Evolutionary conservation across 768 basidiomycete genomes (phyloP), one percentile per base, ranked within the genome.

Genomic region (Neoboletus subvelutipes): DNA sequence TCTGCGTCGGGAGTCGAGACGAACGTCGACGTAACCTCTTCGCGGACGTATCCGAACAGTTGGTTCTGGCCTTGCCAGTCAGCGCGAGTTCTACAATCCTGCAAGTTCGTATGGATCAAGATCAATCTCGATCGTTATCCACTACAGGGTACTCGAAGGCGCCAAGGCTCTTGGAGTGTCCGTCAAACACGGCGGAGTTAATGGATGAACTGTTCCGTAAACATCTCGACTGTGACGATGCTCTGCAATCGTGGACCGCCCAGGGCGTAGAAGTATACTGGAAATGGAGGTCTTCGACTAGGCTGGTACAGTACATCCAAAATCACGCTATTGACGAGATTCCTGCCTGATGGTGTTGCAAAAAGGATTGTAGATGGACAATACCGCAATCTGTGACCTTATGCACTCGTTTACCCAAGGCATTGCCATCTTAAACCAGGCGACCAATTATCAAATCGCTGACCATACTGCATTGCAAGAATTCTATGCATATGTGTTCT

Each of bases 61-160:
- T 8, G 42, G 58, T 12, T 67, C 69, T 42, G 73, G 75, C 10
- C 61, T 70, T 34, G 78, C 70, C 5, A 3, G 12, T 71, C 68
- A 39, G 75, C 74, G 1, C 66, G 70, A 45, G 63, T 43, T 1
- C 68, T 65, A 3, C 56, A 77, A 54, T 80, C 78, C 7, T 83
- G 83, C 57, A 84, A 83, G 82, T 84, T 84, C 67, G 70, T 82
- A 42, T 83, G 80, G 80, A 71, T 80, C 60, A 71, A 74, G 56
- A 67, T 83, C n/a, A 59, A 80, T 63, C 59, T 82, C 46, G 64
- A 74, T 51, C 67, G 67, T 13, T 80, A 82, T 77, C 39, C 72
- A 75, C 24, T 80, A 70, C 66, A 59, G 63, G 42, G 47, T 47
- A 7, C 61, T 71, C 34, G 62, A 61, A 56, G 61, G 64, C 6